phyloP scores from a whole-genome alignment of 164 flowering plant species.

The Nymphaea thermarum region DNA sequence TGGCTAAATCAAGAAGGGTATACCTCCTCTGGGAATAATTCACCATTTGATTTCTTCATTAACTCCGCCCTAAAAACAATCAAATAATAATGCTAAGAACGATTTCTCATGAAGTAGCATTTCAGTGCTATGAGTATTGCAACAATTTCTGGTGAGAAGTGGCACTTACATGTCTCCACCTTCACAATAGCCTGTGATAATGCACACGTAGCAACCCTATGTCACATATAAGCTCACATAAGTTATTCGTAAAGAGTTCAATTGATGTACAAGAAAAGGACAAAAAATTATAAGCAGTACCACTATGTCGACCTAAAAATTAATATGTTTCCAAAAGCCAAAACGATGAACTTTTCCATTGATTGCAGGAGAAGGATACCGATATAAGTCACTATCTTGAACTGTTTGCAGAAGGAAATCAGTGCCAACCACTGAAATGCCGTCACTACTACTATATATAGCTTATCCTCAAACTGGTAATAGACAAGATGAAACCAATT shows the following conservation, averaged over 20 bases:
- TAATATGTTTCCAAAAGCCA: too few relatives aligned
- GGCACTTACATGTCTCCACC: slow-evolving; percentile 97
- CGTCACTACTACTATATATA: too few relatives aligned
- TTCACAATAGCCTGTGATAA: slow-evolving; percentile 97
- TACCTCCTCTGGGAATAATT: slow-evolving; percentile 95
- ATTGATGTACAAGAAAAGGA: too few relatives aligned
- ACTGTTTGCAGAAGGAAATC: too few relatives aligned
- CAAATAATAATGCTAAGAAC: not conserved
- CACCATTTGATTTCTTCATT: slow-evolving; percentile 82
- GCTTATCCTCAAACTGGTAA: too few relatives aligned
- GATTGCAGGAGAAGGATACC: too few relatives aligned
- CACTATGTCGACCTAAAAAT: too few relatives aligned
- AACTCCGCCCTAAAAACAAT: slow-evolving; percentile 60
- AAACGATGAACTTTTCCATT: too few relatives aligned
- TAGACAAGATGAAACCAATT: too few relatives aligned
- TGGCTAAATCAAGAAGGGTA: not conserved
- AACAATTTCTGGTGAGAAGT: not conserved
- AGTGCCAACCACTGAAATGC: too few relatives aligned
- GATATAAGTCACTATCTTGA: too few relatives aligned
- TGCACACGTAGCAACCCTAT: slow-evolving; percentile 69
- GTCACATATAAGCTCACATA: not conserved
- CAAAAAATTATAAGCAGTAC: too few relatives aligned
- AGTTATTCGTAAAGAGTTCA: not conserved
- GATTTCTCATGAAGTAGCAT: not conserved
- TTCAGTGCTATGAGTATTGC: not conserved